phyloP scores from a whole-genome alignment of 371 early-diverging fungal species.

The Sporodiniella umbellata region DNA sequence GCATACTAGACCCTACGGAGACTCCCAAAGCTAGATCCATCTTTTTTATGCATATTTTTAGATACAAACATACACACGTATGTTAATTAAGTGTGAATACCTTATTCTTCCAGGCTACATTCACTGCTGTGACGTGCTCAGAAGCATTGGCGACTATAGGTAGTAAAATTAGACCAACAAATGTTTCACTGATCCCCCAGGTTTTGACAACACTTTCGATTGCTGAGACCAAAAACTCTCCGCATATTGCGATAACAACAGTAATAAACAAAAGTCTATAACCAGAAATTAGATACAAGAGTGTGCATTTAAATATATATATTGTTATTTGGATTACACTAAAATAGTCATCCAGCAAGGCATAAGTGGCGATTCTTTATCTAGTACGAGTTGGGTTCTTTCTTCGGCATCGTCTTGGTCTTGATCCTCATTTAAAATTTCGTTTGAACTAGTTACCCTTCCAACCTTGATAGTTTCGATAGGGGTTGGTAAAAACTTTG shows the following conservation, averaged over 20 bases:
- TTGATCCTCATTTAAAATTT: not conserved
- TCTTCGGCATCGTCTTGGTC: slow-evolving; percentile 26
- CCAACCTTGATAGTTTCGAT: slow-evolving; percentile 15
- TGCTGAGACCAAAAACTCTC: slow-evolving; percentile 76
- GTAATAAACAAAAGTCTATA: slow-evolving; percentile 41
- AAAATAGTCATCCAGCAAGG: slow-evolving; percentile 50
- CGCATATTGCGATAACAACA: slow-evolving; percentile 68
- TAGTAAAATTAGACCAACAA: slow-evolving; percentile 82
- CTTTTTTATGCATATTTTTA: slow-evolving; percentile 13
- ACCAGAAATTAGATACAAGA: not conserved
- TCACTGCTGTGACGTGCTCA: slow-evolving; percentile 80
- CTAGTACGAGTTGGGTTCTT: slow-evolving; percentile 25
- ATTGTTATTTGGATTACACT: slow-evolving; percentile 24
- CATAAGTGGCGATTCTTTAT: slow-evolving; percentile 51
- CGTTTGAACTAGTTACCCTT: slow-evolving; percentile 7
- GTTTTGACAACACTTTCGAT: slow-evolving; percentile 67
- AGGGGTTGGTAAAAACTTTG: slow-evolving; percentile 22
- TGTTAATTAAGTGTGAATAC: no score
- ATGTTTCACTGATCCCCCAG: slow-evolving; percentile 68
- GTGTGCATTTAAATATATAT: not conserved
- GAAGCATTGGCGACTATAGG: slow-evolving; percentile 85
- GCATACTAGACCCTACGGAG: slow-evolving; percentile 84
- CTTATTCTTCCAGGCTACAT: slow-evolving; percentile 79
- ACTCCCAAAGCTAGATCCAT: slow-evolving; percentile 86
- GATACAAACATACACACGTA: no score